phyloP scores from a whole-genome alignment of 305 asterid species.

The Fraxinus platypoda region DNA sequence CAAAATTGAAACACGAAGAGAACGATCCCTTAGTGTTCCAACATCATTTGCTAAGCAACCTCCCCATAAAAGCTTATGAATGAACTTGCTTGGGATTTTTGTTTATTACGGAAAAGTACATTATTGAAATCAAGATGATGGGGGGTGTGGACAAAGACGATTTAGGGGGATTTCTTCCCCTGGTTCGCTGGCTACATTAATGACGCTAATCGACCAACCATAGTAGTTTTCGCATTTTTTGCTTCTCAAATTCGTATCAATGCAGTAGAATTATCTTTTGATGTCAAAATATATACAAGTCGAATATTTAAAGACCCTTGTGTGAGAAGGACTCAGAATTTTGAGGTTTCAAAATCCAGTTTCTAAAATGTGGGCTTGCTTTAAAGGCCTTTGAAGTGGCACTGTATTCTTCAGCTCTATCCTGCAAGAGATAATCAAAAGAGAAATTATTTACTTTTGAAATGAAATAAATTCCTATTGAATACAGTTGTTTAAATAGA shows the following conservation, averaged over 20 bases:
- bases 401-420: slow-evolving; percentile 47
- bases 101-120: too few species aligned
- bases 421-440: slow-evolving; percentile 44
- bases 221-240: neutral
- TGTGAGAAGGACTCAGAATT: slow-evolving; percentile 54
- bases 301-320: slow-evolving; percentile 12
- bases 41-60: too few species aligned
- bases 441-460: slow-evolving; percentile 15
- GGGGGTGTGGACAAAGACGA: too few species aligned
- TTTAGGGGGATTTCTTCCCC: too few species aligned
- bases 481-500: neutral
- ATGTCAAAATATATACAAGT: neutral
- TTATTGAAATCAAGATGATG: too few species aligned
- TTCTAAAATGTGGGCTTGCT: slow-evolving; percentile 57
- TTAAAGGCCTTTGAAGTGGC: slow-evolving; percentile 62
- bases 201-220: neutral
- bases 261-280: neutral
- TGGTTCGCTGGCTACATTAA: too few species aligned
- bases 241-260: neutral
- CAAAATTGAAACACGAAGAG: too few species aligned
- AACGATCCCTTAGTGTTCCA: too few species aligned
- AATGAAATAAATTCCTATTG: neutral
- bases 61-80: too few species aligned
- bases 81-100: too few species aligned
- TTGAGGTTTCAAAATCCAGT: slow-evolving; percentile 75